These are phyloP conservation scores for Alternaria rosae DNA, from an alignment of 2,329 filamentous ascomycete species.

Conservation along the genomic window DNA sequence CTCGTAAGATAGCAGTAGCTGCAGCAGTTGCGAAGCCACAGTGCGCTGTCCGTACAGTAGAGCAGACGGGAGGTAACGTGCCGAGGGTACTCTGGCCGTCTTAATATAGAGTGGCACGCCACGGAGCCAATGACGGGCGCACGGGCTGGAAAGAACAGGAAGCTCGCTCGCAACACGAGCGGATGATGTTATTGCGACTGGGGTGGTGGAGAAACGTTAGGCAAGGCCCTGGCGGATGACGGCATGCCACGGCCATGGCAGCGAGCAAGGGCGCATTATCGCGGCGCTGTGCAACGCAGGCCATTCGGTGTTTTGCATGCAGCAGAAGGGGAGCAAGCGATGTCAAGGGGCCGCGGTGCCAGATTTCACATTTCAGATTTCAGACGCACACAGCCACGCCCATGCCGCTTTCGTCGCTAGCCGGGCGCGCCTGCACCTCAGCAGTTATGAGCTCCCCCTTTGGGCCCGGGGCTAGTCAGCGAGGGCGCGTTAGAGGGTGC, in stretches of 20 bases:
- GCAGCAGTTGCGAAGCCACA: slow-evolving; percentile 1
- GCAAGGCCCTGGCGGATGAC: neutral
- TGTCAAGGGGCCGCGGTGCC: neutral
- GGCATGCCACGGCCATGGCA: neutral
- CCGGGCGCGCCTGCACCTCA: slow-evolving; percentile 8
- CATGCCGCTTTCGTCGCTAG: slow-evolving; percentile 17
- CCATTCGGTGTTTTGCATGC: neutral
- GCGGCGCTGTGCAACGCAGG: neutral
- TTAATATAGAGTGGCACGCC: slow-evolving; percentile 36
- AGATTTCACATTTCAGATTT: neutral
- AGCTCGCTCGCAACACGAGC: slow-evolving; percentile 12
- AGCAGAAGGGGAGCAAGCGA: neutral
- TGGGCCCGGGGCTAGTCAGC: slow-evolving; percentile 16
- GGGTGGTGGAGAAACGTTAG: slow-evolving; percentile 1
- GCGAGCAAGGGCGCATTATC: neutral
- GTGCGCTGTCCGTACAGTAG: slow-evolving; percentile 9
- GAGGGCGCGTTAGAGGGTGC: slow-evolving; percentile 15
- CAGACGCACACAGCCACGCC: slow-evolving; percentile 20
- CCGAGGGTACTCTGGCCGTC: slow-evolving; percentile 25
- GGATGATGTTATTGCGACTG: slow-evolving; percentile 21
- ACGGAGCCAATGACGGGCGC: slow-evolving; percentile 27
- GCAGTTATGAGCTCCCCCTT: slow-evolving; percentile 18
- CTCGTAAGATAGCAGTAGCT: neutral
- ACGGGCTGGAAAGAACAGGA: slow-evolving; percentile 15
- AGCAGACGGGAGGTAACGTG: slow-evolving; percentile 23